Base-by-base conservation (phyloP, 2,329 filamentous ascomycete species). In the Emergomyces pasteurianus region DNA sequence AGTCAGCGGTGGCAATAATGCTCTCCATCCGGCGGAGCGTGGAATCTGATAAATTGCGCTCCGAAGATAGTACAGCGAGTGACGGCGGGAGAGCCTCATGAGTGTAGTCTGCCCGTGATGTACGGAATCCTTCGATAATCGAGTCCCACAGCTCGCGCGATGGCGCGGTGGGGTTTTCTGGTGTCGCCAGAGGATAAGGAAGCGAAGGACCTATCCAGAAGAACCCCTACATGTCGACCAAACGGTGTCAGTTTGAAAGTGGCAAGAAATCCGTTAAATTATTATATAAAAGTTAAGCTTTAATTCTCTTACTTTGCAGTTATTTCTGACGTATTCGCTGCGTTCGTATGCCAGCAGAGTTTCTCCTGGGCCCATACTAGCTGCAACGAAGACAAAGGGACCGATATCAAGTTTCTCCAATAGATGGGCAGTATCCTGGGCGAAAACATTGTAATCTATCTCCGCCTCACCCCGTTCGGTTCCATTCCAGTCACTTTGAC, bases 361-460 rank as follows among this genome's bases (percentile, higher is more conserved):
- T 57, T 71, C 68, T 2, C 68, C 69, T 46, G 68, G 68, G 0
- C 70, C 70, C 68, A 71, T 71, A 58, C 68, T 70, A 9, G 65
- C 61, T 3, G 65, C 66, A 7, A 71, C 64, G 53, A 70, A 67
- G 42, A 65, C 62, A 61, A 70, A 71, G 1, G 63, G 62, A 2
- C 66, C 63, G 10, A 68, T 40, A n/a, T 65, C 59, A 28, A 65
- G 59, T 23, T 63, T 60, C 52, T 68, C 61, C 21, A 69, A 59
- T 40, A 71, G 50, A 55, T 67, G 63, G 10, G 63, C 54, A 1
- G 67, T 68, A 40, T 71, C 69, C 21, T 65, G 60, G 2, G 69
- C 68, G 60, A 71, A 71, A 21, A 69, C 69, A 14, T 68, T 61
- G 61, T 71, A 70, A 14, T 68, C 67, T 56, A 70, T 67, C 18